phyloP scores from a whole-genome alignment of 257 asterid species.

The Echium plantagineum region DNA sequence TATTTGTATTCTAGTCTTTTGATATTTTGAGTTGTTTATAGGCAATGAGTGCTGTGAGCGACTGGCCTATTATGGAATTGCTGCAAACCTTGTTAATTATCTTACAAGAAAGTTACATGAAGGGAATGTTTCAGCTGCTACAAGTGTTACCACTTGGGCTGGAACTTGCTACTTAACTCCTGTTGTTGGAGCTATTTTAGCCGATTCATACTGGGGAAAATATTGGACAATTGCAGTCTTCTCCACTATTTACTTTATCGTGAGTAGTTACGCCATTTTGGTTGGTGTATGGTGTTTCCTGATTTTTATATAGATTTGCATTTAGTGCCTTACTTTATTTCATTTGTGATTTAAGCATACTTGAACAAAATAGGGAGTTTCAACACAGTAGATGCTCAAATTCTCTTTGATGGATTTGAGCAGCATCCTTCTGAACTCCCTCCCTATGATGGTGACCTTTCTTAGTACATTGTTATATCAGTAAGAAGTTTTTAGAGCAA shows the following conservation, averaged over 20 bases:
- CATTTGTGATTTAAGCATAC: too few species aligned
- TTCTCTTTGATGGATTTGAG: too few species aligned
- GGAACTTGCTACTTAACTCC: slow-evolving; percentile 95
- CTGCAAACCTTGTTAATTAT: slow-evolving; percentile 85
- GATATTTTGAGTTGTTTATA: slow-evolving; percentile 20
- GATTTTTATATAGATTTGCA: too few species aligned
- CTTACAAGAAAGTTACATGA: slow-evolving; percentile 69
- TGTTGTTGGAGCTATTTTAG: slow-evolving; percentile 82
- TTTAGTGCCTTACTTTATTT: too few species aligned
- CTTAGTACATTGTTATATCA: too few species aligned
- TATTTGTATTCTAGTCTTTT: slow-evolving; percentile 1
- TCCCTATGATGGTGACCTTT: too few species aligned
- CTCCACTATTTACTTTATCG: slow-evolving; percentile 81
- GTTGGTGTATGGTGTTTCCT: too few species aligned
- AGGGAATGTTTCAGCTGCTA: slow-evolving; percentile 94
- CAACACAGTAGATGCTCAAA: too few species aligned
- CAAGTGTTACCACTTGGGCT: slow-evolving; percentile 91
- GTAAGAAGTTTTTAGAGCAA: too few species aligned
- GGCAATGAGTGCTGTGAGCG: slow-evolving; percentile 97
- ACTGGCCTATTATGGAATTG: slow-evolving; percentile 87
- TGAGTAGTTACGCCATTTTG: slow-evolving; percentile 11
- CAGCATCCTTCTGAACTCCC: too few species aligned
- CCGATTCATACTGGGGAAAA: slow-evolving; percentile 97
- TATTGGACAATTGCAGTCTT: slow-evolving; percentile 98
- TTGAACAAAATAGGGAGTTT: too few species aligned